Evolutionary conservation across 1,139 yeast species (phyloP), one percentile per base, ranked within the genome.

Genomic region (Lodderomyces oxycetoniae): DNA sequence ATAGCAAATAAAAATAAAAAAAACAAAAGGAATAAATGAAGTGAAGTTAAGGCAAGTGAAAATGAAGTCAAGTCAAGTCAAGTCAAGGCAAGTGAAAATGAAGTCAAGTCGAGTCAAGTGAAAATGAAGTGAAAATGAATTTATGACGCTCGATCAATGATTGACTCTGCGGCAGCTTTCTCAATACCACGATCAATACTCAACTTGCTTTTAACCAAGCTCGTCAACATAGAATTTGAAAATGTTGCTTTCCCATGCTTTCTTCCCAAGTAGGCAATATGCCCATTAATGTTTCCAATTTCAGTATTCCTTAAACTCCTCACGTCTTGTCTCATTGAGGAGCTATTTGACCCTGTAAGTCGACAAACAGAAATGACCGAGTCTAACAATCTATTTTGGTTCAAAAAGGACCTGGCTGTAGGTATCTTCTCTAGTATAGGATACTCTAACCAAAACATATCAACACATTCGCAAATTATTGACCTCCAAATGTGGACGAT

Each of bases 321-420:
- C 2, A 83, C 69, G 48, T 89, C 97, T 45, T 84, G 87, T 47
- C 95, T 71, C 97, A 89, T 91, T 2, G 95, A 85, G 6, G 93
- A 78, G 34, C 82, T 76, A 57, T 88, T 91, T 31, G 66, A 55
- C 0, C 73, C 68, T 16, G 80, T 70, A 24, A 49, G 32, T 39
- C 67, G 57, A 26, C 77, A 62, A 8, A 74, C 71, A 3, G 69
- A 63, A 13, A 62, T 41, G 5, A 81, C 81, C 3, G 67, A 54
- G 19, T 63, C 54, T 14, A 72, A 49, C 43, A 84, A 57, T 12
- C 74, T 49, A 2, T 65, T 62, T 1, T 61, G 57, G 39, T 68
- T 60, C 28, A 82, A 52, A 21, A 46, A 53, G 31, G 63, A 50
- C 19, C 49, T 44, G 2, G 70, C 59, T 38, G 64, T 67, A 0